Conservation (phyloP, 208 protist species). For the Leishmania major region DNA sequence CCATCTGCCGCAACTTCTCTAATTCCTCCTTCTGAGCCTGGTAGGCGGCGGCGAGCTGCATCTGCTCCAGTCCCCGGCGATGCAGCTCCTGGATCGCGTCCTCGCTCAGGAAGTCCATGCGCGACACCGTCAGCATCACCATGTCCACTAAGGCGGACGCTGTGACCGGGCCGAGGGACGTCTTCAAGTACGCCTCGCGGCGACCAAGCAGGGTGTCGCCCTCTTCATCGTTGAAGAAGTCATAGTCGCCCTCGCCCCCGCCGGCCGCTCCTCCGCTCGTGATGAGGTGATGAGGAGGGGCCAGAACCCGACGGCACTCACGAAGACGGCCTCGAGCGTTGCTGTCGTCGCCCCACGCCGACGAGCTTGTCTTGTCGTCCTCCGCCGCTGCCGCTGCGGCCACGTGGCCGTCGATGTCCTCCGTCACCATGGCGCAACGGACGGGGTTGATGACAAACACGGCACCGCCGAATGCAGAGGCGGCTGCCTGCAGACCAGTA, state of each 20-base stretch:
- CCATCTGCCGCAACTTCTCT: constrained; percentile 59
- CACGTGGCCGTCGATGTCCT: neutral
- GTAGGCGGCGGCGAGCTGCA: constrained; percentile 67
- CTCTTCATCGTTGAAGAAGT: constrained; percentile 34
- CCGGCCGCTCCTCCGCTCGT: constrained; percentile 5
- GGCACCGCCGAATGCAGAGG: constrained; percentile 41
- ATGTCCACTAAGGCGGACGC: constrained; percentile 66
- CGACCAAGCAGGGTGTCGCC: constrained; percentile 20
- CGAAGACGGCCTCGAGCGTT: constrained; percentile 6
- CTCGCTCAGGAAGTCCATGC: constrained; percentile 48
- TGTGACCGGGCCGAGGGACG: constrained; percentile 55
- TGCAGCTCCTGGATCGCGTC: constrained; percentile 54
- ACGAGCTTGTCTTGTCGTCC: neutral
- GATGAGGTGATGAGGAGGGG: constrained; percentile 20
- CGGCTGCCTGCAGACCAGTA: constrained; percentile 35
- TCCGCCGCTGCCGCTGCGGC: neutral
- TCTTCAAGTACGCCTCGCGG: constrained; percentile 42
- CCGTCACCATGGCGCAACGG: neutral
- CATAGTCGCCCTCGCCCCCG: constrained; percentile 14
- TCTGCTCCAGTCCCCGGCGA: constrained; percentile 50
- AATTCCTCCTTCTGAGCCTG: constrained; percentile 71
- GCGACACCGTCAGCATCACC: constrained; percentile 62
- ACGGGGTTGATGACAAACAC: constrained; percentile 17
- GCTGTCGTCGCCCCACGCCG: neutral
- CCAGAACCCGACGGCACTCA: constrained; percentile 25